phyloP scores from a whole-genome alignment of 225 moss, liverwort and hornwort species.

The Polytrichum commune region DNA sequence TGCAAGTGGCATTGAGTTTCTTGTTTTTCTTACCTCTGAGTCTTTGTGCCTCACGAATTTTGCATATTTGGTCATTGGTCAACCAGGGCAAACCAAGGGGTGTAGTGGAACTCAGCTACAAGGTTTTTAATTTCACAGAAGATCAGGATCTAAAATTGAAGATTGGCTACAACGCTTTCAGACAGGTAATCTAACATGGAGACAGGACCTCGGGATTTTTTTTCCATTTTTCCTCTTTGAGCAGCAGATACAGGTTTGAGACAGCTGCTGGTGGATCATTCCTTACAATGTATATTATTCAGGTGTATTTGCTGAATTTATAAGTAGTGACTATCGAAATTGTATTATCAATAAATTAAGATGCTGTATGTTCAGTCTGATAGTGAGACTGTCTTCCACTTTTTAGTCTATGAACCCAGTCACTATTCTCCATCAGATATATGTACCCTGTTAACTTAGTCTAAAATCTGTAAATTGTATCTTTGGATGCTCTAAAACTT shows the following conservation, averaged over 20 bases:
- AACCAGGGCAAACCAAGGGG: slow-evolving; percentile 73
- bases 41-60: too few species aligned
- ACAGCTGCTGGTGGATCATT: too few species aligned
- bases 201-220: not conserved
- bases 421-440: not conserved
- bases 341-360: not conserved
- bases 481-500: too few species aligned
- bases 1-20: too few species aligned
- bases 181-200: slow-evolving; percentile 42
- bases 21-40: too few species aligned
- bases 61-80: not conserved
- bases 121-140: slow-evolving; percentile 94
- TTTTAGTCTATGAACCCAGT: not conserved
- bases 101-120: slow-evolving; percentile 89
- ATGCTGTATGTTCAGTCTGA: not conserved
- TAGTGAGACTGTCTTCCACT: not conserved
- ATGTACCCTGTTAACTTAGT: not conserved
- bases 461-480: not conserved
- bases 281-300: too few species aligned
- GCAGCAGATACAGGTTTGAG: too few species aligned
- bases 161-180: slow-evolving; percentile 80
- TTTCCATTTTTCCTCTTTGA: not conserved
- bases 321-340: too few species aligned
- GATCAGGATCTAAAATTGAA: slow-evolving; percentile 95
- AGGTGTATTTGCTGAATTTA: too few species aligned